phyloP scores from a whole-genome alignment of 768 basidiomycete genomes.

The Auriscalpium orientale region DNA sequence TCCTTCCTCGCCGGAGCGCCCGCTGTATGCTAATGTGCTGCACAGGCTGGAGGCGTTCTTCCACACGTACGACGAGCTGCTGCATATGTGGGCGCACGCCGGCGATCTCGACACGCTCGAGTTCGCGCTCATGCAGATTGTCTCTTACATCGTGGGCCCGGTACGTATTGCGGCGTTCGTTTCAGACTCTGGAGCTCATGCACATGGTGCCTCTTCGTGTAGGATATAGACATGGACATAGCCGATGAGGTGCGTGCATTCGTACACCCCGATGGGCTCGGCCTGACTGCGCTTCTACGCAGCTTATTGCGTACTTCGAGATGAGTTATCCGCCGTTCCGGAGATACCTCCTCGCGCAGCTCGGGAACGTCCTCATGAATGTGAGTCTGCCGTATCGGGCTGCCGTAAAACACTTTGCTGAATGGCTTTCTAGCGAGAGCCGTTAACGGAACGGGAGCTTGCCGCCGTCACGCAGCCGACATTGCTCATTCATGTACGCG shows the following conservation, averaged over 20 bases:
- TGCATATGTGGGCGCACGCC: constrained; percentile 22
- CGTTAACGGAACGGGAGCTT: background rate
- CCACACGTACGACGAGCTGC: constrained; percentile 16
- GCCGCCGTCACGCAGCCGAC: constrained; percentile 3
- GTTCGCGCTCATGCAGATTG: constrained; percentile 18
- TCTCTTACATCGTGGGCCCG: constrained; percentile 16
- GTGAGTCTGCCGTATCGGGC: background rate
- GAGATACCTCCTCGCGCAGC: constrained; percentile 8
- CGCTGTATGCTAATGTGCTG: background rate
- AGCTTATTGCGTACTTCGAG: constrained; percentile 18
- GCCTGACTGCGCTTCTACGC: background rate
- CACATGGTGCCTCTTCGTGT: background rate
- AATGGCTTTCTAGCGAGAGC: background rate
- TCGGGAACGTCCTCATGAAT: constrained; percentile 7
- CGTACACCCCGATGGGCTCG: background rate
- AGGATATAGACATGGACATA: constrained; percentile 13
- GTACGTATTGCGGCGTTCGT: constrained; percentile 1
- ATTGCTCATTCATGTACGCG: constrained; percentile 8
- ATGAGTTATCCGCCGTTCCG: constrained; percentile 17
- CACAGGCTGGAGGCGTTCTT: background rate
- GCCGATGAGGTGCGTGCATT: constrained; percentile 12
- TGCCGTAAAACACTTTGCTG: background rate
- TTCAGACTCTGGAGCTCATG: background rate
- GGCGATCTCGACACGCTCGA: constrained; percentile 20
- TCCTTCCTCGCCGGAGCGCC: background rate